Evolutionary conservation across 2,329 filamentous ascomycete species (phyloP).

Genomic region (Colletotrichum brevisporum): DNA sequence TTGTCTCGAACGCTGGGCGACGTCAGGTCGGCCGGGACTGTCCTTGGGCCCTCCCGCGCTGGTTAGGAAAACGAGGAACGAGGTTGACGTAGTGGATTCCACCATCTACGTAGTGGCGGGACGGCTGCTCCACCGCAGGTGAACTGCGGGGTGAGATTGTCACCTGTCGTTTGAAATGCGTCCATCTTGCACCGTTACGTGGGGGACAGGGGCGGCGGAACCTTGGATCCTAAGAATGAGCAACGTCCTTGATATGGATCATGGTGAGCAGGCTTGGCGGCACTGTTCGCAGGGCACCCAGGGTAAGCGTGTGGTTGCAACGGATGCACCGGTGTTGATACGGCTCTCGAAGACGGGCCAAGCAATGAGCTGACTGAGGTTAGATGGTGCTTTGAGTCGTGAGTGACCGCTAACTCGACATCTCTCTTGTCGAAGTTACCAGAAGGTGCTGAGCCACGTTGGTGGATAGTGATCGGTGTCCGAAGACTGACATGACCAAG

Average conservation of each 20-base stretch:
- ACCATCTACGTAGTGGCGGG: conserved; percentile 32
- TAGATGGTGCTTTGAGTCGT: neutral
- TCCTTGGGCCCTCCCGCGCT: conserved; percentile 6
- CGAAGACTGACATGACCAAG: neutral
- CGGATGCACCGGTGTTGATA: neutral
- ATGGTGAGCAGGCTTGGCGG: neutral
- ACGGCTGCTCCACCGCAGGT: conserved; percentile 21
- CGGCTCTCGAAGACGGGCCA: neutral
- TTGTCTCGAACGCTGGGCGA: conserved; percentile 28
- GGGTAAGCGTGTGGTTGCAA: conserved; percentile 9
- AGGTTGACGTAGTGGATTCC: conserved; percentile 32
- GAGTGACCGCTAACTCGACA: neutral
- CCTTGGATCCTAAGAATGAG: neutral
- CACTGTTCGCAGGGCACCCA: conserved; percentile 6
- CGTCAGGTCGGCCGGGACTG: conserved; percentile 17
- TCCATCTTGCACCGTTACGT: conserved; percentile 17
- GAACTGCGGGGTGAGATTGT: conserved; percentile 33
- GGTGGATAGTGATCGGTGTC: neutral
- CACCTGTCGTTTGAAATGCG: conserved; percentile 5
- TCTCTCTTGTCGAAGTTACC: neutral
- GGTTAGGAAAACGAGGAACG: conserved; percentile 9
- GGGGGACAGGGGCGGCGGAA: conserved; percentile 16
- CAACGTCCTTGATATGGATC: neutral
- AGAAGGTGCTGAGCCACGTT: neutral
- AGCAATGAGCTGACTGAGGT: neutral